Conservation (phyloP, 2,329 filamentous ascomycete genomes). For the Lasiodiplodia theobromae region DNA sequence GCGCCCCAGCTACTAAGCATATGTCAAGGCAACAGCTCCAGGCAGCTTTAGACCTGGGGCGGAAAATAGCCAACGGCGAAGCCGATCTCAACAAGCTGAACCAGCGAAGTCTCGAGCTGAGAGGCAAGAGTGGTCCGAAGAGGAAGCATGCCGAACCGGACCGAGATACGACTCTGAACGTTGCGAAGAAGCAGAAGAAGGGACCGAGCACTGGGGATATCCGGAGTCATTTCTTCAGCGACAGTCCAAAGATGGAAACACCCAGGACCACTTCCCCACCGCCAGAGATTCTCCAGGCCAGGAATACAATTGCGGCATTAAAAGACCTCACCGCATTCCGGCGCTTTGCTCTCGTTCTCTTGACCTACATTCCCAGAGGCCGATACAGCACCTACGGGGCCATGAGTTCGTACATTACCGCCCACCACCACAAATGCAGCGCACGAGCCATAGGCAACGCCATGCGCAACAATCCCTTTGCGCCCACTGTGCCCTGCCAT, state of each 20-base stretch:
- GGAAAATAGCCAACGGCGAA: constrained; percentile 46
- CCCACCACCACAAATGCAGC: constrained; percentile 39
- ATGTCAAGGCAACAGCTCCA: constrained; percentile 51
- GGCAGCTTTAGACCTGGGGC: constrained; percentile 47
- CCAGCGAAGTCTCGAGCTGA: constrained; percentile 47
- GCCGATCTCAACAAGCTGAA: constrained; percentile 50
- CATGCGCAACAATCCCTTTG: constrained; percentile 43
- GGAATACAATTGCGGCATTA: constrained; percentile 53
- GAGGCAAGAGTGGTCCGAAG: constrained; percentile 45
- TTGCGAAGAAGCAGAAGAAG: neutral
- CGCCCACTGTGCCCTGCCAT: constrained; percentile 53
- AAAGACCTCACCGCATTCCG: constrained; percentile 59
- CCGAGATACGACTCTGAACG: constrained; percentile 21
- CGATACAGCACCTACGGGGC: constrained; percentile 47
- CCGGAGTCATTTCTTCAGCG: constrained; percentile 40
- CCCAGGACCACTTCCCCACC: constrained; percentile 10
- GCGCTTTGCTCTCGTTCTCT: constrained; percentile 43
- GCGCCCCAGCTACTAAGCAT: constrained; percentile 52
- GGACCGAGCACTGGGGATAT: constrained; percentile 32
- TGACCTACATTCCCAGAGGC: constrained; percentile 45
- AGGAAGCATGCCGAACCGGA: constrained; percentile 20
- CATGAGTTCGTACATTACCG: constrained; percentile 42
- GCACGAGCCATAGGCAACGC: constrained; percentile 45
- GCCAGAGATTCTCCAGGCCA: constrained; percentile 35
- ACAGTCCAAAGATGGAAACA: neutral